Base-by-base conservation (phyloP, 2,329 filamentous ascomycete species). In the Emergomyces orientalis region DNA sequence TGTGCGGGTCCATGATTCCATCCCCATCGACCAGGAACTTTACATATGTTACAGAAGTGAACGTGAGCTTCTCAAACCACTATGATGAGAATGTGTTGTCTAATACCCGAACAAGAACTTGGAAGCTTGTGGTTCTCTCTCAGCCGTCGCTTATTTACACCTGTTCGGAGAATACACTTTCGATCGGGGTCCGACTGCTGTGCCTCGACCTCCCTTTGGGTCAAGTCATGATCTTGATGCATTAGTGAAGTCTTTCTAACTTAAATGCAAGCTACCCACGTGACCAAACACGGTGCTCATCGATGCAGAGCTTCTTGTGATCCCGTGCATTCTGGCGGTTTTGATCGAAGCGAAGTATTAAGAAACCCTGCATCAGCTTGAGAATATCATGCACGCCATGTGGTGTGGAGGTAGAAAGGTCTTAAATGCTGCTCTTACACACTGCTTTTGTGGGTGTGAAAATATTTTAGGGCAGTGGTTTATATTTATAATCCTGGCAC, bases 11-110 rank as follows among this genome's bases (percentile, higher is more conserved):
- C 22, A 14, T 45, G 27, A 59, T 51, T 58, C 58, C 59, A 61
- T 62, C 63, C 62, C 52, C 34, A 45, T 57, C 49, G 22, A 63
- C 41, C 49, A 60, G 64, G 60, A 39, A 39, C 13, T 54, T 37
- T 47, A 58, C 39, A 39, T 45, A n/a, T 57, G 25, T 37, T 47
- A 17, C 39, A 45, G 41, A 59, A 59, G 41, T 47, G 41, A 47
- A 47, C 41, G 17, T 59, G 25, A 32, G 9, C 41, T 34, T 59
- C 27, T 32, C 27, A 41, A 45, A n/a, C 34, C 43, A 27, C 41
- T 41, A 41, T 34, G 27, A 47, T 34, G 39, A 59, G 27, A 32
- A 47, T 47, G 30, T 41, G 5, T 59, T 47, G 25, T 25, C 17
- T 30, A n/a, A 59, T 34, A 45, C 27, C 41, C 19, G 57, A 32